These are phyloP conservation scores for Talaromyces sp. DNA, from an alignment of 2,329 filamentous ascomycete genomes.

Conservation along the genomic window DNA sequence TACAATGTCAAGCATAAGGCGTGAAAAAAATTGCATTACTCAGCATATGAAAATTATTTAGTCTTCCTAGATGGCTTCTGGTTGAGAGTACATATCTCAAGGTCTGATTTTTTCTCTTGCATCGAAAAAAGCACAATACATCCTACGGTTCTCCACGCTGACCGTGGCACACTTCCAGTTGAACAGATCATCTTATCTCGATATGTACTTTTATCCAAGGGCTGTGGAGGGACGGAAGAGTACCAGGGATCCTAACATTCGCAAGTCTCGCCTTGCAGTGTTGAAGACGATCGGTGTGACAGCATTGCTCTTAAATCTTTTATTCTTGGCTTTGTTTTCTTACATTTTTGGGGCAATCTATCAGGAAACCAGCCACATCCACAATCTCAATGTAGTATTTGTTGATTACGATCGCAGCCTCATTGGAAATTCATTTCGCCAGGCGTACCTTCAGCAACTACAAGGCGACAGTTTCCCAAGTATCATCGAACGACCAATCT, in stretches of 20 bases:
- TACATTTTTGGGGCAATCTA: slow-evolving; percentile 35
- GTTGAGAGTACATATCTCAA: no score
- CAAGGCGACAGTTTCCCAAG: slow-evolving; percentile 15
- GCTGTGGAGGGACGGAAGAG: neutral
- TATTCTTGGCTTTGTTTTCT: neutral
- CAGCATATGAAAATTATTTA: no score
- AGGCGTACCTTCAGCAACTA: slow-evolving; percentile 30
- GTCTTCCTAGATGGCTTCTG: no score
- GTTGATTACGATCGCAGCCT: slow-evolving; percentile 41
- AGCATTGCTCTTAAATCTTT: neutral
- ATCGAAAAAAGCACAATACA: no score
- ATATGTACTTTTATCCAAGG: slow-evolving; percentile 6
- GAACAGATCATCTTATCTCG: no score
- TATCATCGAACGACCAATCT: neutral
- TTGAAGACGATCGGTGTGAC: neutral
- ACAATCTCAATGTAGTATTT: slow-evolving; percentile 35
- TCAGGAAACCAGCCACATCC: slow-evolving; percentile 29
- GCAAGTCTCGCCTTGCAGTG: neutral
- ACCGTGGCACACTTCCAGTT: no score
- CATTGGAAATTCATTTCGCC: slow-evolving; percentile 32
- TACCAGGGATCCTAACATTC: neutral
- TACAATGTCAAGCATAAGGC: no score
- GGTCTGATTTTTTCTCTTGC: no score
- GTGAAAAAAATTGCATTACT: no score
- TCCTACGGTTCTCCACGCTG: no score